Percentiles rank a stretch among this genome's conserved stretches.
phyloP scores from a whole-genome alignment of 2,329 filamentous ascomycete species.

The Periglandula ipomoeae region DNA sequence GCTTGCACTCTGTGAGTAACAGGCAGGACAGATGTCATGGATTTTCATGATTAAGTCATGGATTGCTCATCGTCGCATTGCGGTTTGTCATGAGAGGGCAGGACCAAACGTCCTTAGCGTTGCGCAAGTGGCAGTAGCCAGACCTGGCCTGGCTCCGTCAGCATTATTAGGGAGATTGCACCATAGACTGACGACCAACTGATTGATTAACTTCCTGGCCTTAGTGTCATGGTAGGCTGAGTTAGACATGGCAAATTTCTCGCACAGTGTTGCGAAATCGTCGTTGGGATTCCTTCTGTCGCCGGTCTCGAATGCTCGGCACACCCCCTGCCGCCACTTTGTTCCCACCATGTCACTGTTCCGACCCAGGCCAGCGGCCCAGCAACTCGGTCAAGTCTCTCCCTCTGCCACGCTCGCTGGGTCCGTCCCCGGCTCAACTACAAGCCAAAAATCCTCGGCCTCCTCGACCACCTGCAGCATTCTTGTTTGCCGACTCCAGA shows the following conservation, averaged over 20 bases:
- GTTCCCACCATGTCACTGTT: background rate
- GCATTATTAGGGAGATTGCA: too few species aligned
- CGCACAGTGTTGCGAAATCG: background rate
- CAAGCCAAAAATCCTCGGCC: background rate
- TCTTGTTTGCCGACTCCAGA: background rate
- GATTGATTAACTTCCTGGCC: background rate
- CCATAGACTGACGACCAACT: too few species aligned
- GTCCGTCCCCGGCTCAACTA: background rate
- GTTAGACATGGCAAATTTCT: background rate
- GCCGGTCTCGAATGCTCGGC: too few species aligned
- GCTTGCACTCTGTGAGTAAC: too few species aligned
- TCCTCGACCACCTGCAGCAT: conserved; percentile 1
- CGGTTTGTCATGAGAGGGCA: too few species aligned
- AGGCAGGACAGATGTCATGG: too few species aligned
- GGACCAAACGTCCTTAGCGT: too few species aligned
- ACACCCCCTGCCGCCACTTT: too few species aligned
- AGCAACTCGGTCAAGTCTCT: background rate
- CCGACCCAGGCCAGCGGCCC: too few species aligned
- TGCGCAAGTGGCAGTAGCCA: background rate
- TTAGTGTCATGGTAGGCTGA: background rate
- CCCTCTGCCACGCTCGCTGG: background rate
- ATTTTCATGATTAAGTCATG: too few species aligned
- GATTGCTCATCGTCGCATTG: too few species aligned
- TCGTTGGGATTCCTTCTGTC: background rate
- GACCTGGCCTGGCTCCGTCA: background rate